These are phyloP conservation scores for Fraxinus floribunda DNA, from an alignment of 305 asterid genomes.

Conservation along the genomic window DNA sequence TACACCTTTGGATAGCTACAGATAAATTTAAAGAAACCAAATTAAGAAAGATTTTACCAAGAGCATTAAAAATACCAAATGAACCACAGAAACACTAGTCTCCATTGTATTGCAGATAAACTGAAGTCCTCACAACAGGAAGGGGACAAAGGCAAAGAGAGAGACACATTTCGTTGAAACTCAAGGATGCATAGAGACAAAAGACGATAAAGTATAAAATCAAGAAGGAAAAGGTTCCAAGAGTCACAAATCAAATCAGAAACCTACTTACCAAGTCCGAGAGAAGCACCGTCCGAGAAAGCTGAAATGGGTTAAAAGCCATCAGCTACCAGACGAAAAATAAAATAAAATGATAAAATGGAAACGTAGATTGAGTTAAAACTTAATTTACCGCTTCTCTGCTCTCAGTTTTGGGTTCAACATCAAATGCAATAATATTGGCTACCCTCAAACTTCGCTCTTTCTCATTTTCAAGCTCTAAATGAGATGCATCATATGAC, in stretches of 20 bases:
- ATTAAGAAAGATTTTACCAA: neutral
- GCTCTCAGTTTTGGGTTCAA: conserved; percentile 73
- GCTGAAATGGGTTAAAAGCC: conserved; percentile 50
- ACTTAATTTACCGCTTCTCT: conserved; percentile 65
- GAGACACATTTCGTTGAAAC: neutral
- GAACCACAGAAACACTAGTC: conserved; percentile 6
- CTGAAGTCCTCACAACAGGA: neutral
- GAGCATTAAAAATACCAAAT: neutral
- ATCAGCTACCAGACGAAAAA: conserved; percentile 19
- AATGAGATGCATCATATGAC: conserved; percentile 71
- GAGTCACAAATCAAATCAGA: neutral
- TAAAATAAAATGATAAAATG: neutral
- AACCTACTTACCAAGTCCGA: conserved; percentile 67
- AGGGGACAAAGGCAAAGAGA: neutral
- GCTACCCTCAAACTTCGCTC: conserved; percentile 69
- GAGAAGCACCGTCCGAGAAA: conserved; percentile 75
- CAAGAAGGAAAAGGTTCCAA: neutral
- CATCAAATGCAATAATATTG: conserved; percentile 67
- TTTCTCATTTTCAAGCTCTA: conserved; percentile 84
- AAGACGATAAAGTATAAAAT: neutral
- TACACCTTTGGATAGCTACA: conserved; percentile 80
- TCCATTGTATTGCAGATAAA: neutral
- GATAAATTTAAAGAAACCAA: conserved; percentile 9
- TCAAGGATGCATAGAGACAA: conserved; percentile 6
- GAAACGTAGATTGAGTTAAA: conserved; percentile 13